These are phyloP conservation scores for Potentilla sterilis DNA, from an alignment of 306 rosid genomes.

Conservation along the genomic window DNA sequence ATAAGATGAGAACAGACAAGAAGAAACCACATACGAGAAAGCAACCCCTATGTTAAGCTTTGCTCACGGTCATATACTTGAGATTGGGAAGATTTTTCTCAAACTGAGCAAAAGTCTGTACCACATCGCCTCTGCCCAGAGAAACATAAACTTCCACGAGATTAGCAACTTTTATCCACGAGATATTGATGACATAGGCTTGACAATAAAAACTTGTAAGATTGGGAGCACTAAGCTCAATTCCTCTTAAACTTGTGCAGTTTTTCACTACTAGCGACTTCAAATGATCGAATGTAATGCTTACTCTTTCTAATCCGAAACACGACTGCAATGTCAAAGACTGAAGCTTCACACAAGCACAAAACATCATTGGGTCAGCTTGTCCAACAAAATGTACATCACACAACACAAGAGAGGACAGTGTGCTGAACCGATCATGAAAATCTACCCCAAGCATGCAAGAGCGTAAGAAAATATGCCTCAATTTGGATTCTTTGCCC, in stretches of 20 bases:
- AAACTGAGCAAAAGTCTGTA: background rate
- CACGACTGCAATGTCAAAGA: conserved; percentile 19
- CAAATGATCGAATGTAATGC: background rate
- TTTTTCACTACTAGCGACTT: conserved; percentile 7
- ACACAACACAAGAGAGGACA: conserved; percentile 1
- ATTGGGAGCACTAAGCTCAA: background rate
- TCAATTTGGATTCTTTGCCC: background rate
- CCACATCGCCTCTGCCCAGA: background rate
- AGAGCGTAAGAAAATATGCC: background rate
- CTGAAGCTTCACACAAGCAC: conserved; percentile 8
- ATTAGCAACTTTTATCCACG: background rate
- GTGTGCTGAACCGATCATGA: conserved; percentile 10
- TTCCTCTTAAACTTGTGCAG: background rate
- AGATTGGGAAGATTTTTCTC: conserved; percentile 7
- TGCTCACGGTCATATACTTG: background rate
- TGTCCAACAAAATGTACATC: conserved; percentile 10
- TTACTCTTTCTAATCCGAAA: conserved; percentile 3
- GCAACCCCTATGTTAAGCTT: background rate
- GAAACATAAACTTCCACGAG: conserved; percentile 10
- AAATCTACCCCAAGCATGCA: conserved; percentile 9
- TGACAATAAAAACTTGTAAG: background rate
- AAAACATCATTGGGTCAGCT: background rate
- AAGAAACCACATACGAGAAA: background rate
- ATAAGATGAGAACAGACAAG: background rate
- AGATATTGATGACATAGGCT: background rate